Evolutionary conservation across 2,329 filamentous ascomycete species (phyloP).

Genomic region (Xylaria sp.): DNA sequence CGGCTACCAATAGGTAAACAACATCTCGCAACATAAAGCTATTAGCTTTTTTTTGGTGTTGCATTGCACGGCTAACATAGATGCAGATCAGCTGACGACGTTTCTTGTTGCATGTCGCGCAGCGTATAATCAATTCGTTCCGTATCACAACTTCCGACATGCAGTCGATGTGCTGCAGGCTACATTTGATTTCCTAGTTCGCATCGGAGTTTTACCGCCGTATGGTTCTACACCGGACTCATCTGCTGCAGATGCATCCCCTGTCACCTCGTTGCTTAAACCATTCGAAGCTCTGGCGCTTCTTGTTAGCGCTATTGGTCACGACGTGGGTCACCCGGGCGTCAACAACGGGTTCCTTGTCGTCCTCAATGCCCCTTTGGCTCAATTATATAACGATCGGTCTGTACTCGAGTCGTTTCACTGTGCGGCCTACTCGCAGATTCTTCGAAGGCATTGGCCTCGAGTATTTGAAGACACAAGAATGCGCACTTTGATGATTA

Average conservation of each 20-base stretch:
- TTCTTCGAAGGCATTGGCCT: conserved; percentile 92
- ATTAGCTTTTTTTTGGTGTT: conserved; percentile 41
- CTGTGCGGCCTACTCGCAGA: conserved; percentile 95
- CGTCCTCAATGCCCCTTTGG: conserved; percentile 89
- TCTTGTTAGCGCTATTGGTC: conserved; percentile 94
- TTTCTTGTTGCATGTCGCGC: conserved; percentile 89
- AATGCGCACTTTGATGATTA: conserved; percentile 93
- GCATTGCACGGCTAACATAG: conserved; percentile 53
- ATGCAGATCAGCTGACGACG: conserved; percentile 78
- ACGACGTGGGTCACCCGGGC: conserved; percentile 96
- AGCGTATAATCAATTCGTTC: conserved; percentile 96
- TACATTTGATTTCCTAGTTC: conserved; percentile 87
- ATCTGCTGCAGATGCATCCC: conserved; percentile 60
- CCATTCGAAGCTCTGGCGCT: conserved; percentile 91
- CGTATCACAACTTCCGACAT: conserved; percentile 98
- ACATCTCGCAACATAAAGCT: conserved; percentile 1
- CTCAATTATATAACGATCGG: conserved; percentile 95
- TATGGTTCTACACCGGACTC: conserved; percentile 60
- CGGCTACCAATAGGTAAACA: conserved; percentile 77
- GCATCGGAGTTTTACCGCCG: conserved; percentile 77
- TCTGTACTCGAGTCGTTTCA: conserved; percentile 98
- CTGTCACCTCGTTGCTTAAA: conserved; percentile 78
- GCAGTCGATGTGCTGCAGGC: conserved; percentile 96
- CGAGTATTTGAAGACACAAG: conserved; percentile 78
- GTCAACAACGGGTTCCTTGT: conserved; percentile 98